Percentiles rank a stretch among this genome's conserved stretches.
These are phyloP conservation scores for Acephala macrosclerotiorum DNA, from an alignment of 2,329 filamentous ascomycete genomes.

Conservation along the genomic window DNA sequence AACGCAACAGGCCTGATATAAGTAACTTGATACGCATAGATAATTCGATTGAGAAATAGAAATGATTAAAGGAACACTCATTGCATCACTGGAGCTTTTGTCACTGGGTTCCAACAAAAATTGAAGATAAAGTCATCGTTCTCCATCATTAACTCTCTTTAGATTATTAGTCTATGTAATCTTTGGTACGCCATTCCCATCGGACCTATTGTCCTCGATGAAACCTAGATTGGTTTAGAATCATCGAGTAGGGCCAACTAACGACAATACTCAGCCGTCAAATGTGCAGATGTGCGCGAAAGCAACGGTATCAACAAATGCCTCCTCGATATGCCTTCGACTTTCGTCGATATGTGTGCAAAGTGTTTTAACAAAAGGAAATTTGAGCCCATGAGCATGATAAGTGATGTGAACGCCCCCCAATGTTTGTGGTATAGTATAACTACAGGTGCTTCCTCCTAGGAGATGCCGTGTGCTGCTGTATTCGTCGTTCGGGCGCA, in stretches of 20 bases:
- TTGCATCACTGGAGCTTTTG: background rate
- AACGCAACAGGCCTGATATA: no score
- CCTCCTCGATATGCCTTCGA: conserved; percentile 10
- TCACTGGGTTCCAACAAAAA: background rate
- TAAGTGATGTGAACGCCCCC: conserved; percentile 32
- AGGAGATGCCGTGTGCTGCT: conserved; percentile 8
- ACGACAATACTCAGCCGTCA: conserved; percentile 23
- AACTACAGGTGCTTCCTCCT: conserved; percentile 35
- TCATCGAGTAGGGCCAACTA: conserved; percentile 20
- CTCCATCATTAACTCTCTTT: conserved; percentile 25
- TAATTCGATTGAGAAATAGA: background rate
- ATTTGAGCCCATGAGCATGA: conserved; percentile 27
- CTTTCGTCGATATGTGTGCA: conserved; percentile 17
- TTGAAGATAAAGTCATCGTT: background rate
- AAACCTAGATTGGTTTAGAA: conserved; percentile 8
- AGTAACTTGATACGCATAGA: no score
- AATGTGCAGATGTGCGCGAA: conserved; percentile 25
- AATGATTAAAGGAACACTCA: background rate
- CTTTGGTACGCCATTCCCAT: conserved; percentile 1
- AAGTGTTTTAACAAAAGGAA: conserved; percentile 30
- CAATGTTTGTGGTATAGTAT: conserved; percentile 31
- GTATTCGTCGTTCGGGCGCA: conserved; percentile 17
- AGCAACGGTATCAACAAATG: conserved; percentile 21
- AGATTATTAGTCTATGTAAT: conserved; percentile 31
- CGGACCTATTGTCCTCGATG: conserved; percentile 11